A percentile compares a stretch with the other conserved stretches of the same genome.
phyloP scores from a whole-genome alignment of 2,329 filamentous ascomycete species.

The Metarhizium sp. region DNA sequence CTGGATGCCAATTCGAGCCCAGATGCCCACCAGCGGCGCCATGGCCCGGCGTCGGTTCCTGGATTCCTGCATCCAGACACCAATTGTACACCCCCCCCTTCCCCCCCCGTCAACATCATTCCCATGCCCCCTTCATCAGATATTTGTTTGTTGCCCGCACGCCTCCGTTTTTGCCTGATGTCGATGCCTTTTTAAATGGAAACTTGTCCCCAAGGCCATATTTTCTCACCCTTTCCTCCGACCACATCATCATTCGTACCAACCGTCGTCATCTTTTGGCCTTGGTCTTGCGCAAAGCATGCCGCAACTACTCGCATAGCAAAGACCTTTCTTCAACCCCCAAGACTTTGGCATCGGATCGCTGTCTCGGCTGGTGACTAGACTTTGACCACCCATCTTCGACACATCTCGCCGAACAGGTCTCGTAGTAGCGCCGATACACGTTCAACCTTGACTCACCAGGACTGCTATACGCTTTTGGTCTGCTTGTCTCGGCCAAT shows the following conservation, averaged over 20 bases:
- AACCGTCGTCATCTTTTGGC: neutral
- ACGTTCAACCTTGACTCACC: neutral
- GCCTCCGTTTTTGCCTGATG: neutral
- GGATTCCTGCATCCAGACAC: slow-evolving; percentile 5
- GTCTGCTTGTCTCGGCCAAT: neutral
- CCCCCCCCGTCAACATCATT: neutral
- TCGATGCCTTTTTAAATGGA: slow-evolving; percentile 6
- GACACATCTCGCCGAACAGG: neutral
- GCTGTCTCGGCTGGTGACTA: neutral
- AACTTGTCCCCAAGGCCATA: neutral
- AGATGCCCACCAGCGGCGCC: neutral
- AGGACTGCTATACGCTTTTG: neutral
- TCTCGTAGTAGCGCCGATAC: neutral
- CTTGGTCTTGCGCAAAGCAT: neutral
- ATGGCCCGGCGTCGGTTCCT: slow-evolving; percentile 7
- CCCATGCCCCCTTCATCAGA: neutral
- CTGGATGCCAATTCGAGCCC: neutral
- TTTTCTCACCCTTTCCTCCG: neutral
- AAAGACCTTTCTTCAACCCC: neutral
- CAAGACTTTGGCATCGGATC: neutral
- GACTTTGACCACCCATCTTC: neutral
- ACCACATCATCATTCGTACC: neutral
- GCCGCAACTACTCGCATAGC: neutral
- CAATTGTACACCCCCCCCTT: neutral
- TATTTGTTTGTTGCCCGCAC: neutral